Conservation (phyloP, 148 eudicot genomes). For the Nyssa sinensis region DNA sequence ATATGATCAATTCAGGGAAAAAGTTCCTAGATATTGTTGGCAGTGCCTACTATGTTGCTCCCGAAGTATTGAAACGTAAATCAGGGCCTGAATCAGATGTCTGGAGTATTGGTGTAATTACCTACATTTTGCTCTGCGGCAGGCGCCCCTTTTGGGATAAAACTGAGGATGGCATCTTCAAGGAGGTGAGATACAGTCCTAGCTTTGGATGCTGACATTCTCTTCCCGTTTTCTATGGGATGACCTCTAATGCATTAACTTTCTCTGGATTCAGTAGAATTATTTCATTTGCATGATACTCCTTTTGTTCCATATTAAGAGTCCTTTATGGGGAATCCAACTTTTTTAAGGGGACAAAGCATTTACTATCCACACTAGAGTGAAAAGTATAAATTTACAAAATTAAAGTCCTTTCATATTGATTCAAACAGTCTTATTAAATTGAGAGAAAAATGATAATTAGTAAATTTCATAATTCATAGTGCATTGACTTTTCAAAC, state of each 20-base stretch:
- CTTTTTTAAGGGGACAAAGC: too few relatives aligned
- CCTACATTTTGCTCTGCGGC: constrained; percentile 95
- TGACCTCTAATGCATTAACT: neutral
- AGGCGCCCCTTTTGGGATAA: constrained; percentile 99
- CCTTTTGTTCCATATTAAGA: too few relatives aligned
- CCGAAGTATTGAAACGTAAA: constrained; percentile 90
- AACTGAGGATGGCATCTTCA: constrained; percentile 97
- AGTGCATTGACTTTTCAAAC: too few relatives aligned
- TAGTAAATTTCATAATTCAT: too few relatives aligned
- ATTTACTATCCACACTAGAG: too few relatives aligned
- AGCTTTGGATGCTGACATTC: neutral
- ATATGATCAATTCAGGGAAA: constrained; percentile 52
- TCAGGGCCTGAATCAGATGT: constrained; percentile 98
- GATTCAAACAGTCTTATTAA: too few relatives aligned
- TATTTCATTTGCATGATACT: neutral
- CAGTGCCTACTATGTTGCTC: constrained; percentile 98
- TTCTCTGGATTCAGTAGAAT: neutral
- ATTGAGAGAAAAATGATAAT: too few relatives aligned
- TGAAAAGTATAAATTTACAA: too few relatives aligned
- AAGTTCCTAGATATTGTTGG: constrained; percentile 90
- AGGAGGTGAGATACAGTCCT: constrained; percentile 54
- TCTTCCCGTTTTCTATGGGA: constrained; percentile 9
- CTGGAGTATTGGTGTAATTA: constrained; percentile 98
- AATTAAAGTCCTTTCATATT: too few relatives aligned
- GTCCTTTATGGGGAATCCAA: too few relatives aligned